Evolutionary conservation across 2,329 filamentous ascomycete genomes (phyloP).

Genomic region (Drechslerella coelobrocha): DNA sequence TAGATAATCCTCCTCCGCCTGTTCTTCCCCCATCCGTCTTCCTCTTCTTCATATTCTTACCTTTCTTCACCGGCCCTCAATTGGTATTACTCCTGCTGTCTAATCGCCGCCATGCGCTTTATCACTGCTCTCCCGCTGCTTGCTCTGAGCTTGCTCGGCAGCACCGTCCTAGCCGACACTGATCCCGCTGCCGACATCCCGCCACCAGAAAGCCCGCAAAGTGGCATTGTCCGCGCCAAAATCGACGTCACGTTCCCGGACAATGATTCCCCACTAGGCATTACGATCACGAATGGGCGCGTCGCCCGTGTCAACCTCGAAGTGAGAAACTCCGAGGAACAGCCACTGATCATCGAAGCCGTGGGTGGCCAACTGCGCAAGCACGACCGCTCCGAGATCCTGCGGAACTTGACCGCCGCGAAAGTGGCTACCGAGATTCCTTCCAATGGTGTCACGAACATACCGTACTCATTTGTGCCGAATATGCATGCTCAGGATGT

Average conservation of each 20-base stretch:
- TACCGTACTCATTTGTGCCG: slow-evolving; percentile 83
- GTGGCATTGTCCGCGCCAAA: slow-evolving; percentile 67
- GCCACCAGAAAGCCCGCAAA: slow-evolving; percentile 26
- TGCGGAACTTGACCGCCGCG: slow-evolving; percentile 84
- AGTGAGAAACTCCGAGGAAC: slow-evolving; percentile 81
- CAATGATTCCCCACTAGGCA: slow-evolving; percentile 69
- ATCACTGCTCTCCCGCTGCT: slow-evolving; percentile 40
- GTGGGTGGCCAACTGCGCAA: slow-evolving; percentile 76
- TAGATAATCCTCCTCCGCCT: too few species aligned
- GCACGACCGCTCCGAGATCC: slow-evolving; percentile 66
- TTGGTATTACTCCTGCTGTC: slow-evolving; percentile 2
- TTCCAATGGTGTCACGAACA: slow-evolving; percentile 66
- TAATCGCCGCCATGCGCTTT: slow-evolving; percentile 36
- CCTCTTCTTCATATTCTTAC: slow-evolving; percentile 3
- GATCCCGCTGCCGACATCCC: slow-evolving; percentile 52
- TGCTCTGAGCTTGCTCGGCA: slow-evolving; percentile 47
- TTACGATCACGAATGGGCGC: slow-evolving; percentile 93
- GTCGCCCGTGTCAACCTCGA: slow-evolving; percentile 82
- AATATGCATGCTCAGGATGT: slow-evolving; percentile 95
- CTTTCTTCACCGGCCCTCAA: slow-evolving; percentile 9
- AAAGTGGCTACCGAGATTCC: slow-evolving; percentile 47
- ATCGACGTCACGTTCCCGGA: slow-evolving; percentile 70
- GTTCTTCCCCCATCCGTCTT: neutral
- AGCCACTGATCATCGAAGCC: slow-evolving; percentile 75
- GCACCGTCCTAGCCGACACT: slow-evolving; percentile 18